Evolutionary conservation across 140 eudicot species (phyloP), one percentile per base, ranked within the genome.

Genomic region (Erigeron philadelphicus): DNA sequence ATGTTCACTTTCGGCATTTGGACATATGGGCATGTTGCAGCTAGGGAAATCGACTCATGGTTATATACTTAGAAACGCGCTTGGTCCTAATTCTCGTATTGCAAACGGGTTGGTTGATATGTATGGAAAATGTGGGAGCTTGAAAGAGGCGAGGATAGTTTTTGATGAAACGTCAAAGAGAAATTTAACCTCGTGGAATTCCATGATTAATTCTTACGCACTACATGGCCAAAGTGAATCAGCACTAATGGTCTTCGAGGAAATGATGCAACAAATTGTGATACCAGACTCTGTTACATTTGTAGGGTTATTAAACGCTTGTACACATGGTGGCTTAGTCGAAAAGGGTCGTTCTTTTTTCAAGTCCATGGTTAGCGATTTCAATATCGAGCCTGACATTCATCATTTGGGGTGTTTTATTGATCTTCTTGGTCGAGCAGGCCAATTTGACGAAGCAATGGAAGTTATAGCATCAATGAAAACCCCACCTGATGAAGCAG

Each of bases 41-140:
- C 88, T 87, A 38, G 97, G 97, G 42, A 90, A 77, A 75, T 82
- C 88, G 42, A 78, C 86, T 7, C 97, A 90, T 18, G 86, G 82
- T 12, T 85, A 87, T 43, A 66, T 85, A 52, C 79, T 72, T 75
- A 79, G 95, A 45, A 77, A 75, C 59, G 21, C 65, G 43, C 73
- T 87, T 62, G 80, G 80, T 66, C 72, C 73, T 3, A 84, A 83
- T 71, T 76, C 82, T 31, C 86, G 64, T 61, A 66, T 87, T 5
- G 72, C 67, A 3, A 90, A 85, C 61, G 88, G 88, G 12, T 65
- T 87, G 77, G 83, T 90, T 44, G 95, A 90, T 64, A 85, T 90
- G 93, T 87, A 90, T 73, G 97, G 97, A 31, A 90, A 87, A 78
- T 90, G 97, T 60, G 97, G 97, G 59, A 87, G 95, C 83, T 80